Evolutionary conservation across 768 basidiomycete species (phyloP), one percentile per base, ranked within the genome.

Genomic region (Tricholoma sp.): DNA sequence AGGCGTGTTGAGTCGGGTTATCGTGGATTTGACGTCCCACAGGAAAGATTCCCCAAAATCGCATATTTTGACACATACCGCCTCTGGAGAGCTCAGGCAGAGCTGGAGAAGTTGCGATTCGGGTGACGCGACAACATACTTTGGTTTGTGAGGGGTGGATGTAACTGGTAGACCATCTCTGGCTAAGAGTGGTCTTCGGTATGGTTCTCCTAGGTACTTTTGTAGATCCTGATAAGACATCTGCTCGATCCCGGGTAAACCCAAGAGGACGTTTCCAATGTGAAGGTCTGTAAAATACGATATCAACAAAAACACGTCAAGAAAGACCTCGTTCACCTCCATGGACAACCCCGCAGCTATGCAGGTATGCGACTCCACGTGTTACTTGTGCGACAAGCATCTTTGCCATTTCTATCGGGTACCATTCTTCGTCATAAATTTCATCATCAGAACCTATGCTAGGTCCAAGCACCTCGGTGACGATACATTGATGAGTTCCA

Each of bases 401-500:
- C 45, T 55, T 55, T 19, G 31, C 35, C 16, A 59, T 41, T 10
- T 55, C 34, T 11, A 24, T 21, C 43, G 58, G 58, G 39, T 49
- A 50, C 35, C 52, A 39, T 8, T 59, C 54, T 10, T 55, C 47
- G 8, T 24, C 46, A 31, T 55, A 59, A 18, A 59, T 29, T 8
- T 54, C 58, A 8, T 59, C 58, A 50, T 55, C 58, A 29, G 27
- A 19, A 35, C 6, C 47, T 49, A 58, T 22, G 35, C 54, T 54
- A 6, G 61, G 61, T 16, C 62, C 59, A 6, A 55, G 50, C 19
- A 65, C 22, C 39, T 57, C 57, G 32, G 56, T 52, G 39, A 63
- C 59, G 49, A 62, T 50, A 31, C 61, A 60, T 19, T 43, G 53
- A 49, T 63, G 61, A n/a, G 41, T 56, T 12, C 61, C 61, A 54